Evolutionary conservation across 2,329 filamentous ascomycete species (phyloP).

Genomic region (Drechslera avenae): DNA sequence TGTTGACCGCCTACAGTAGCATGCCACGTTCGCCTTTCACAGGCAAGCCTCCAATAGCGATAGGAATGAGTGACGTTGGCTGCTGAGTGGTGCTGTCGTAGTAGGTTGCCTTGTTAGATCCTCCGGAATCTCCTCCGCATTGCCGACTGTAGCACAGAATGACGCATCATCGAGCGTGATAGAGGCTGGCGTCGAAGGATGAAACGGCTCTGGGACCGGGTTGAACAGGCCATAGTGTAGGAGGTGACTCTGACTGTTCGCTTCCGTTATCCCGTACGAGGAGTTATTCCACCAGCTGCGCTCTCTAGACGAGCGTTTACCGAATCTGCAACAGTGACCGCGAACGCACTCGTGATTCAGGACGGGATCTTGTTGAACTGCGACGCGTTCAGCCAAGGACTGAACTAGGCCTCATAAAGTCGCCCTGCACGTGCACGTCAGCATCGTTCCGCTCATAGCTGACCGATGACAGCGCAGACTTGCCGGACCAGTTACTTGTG

Average conservation of each 20-base stretch:
- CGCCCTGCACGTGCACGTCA: constrained; percentile 19
- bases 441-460: constrained; percentile 13
- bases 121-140: constrained; percentile 19
- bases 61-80: background rate
- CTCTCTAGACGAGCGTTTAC: constrained; percentile 8
- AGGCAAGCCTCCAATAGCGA: constrained; percentile 5
- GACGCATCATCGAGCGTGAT: constrained; percentile 1
- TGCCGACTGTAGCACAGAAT: background rate
- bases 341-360: background rate
- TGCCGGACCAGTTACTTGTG: constrained; percentile 3
- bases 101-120: constrained; percentile 10
- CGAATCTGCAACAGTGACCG: background rate
- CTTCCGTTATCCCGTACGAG: constrained; percentile 1
- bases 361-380: constrained; percentile 22
- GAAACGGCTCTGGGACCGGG: background rate
- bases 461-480: constrained; percentile 14
- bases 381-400: constrained; percentile 18
- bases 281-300: constrained; percentile 18
- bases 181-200: background rate
- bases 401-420: constrained; percentile 6
- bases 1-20: constrained; percentile 4
- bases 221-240: background rate
- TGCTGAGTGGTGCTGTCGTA: constrained; percentile 4
- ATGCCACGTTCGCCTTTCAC: constrained; percentile 1
- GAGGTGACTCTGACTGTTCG: background rate